Evolutionary conservation across 1,284 basidiomycete species (phyloP).

Genomic region (Hortiboletus rubellus): DNA sequence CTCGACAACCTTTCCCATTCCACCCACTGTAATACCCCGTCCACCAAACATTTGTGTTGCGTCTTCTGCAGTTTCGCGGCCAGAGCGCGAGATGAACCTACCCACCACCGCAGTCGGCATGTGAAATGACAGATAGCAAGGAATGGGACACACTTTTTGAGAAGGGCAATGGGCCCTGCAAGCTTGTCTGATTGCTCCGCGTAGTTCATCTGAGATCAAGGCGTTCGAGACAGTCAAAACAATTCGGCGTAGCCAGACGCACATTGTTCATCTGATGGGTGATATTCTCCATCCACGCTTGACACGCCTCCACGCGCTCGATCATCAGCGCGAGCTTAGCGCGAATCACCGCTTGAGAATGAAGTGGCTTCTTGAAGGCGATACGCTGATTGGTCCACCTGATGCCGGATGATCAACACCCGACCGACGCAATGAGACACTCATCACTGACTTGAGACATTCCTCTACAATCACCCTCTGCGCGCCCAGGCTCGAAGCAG

Average conservation of each 20-base stretch:
- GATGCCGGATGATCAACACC: not conserved
- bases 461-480: constrained; percentile 77
- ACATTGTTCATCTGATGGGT: constrained; percentile 95
- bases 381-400: constrained; percentile 84
- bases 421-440: not conserved
- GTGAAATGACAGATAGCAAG: not conserved
- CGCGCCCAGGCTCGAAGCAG: constrained; percentile 65
- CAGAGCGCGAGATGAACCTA: constrained; percentile 66
- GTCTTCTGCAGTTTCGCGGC: constrained; percentile 73
- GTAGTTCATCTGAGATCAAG: constrained; percentile 64
- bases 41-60: constrained; percentile 66
- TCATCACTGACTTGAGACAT: constrained; percentile 63
- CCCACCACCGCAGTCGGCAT: constrained; percentile 2
- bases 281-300: constrained; percentile 87
- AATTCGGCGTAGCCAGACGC: constrained; percentile 24
- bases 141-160: constrained; percentile 58
- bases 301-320: constrained; percentile 82
- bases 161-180: constrained; percentile 70
- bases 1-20: constrained; percentile 68
- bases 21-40: constrained; percentile 56
- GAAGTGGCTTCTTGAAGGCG: constrained; percentile 89
- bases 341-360: constrained; percentile 88
- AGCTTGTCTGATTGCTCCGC: constrained; percentile 76
- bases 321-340: constrained; percentile 89
- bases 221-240: not conserved